Conservation (phyloP, 2,329 filamentous ascomycete species). For the Emmonsiellopsis sp. region DNA sequence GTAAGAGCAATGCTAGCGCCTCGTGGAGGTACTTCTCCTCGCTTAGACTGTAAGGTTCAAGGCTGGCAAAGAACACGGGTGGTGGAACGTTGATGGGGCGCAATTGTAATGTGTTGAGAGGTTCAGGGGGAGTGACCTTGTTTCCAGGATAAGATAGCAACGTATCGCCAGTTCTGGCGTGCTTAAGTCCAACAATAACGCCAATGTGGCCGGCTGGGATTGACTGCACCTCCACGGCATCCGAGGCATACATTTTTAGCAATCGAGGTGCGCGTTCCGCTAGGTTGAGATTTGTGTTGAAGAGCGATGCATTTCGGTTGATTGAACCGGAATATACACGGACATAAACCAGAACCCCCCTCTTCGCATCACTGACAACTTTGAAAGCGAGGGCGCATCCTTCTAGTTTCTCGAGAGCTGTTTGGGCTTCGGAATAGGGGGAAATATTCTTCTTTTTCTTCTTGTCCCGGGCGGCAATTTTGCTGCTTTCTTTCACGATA, state of each 20-base stretch:
- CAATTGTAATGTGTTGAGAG: constrained; percentile 67
- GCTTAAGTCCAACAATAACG: constrained; percentile 81
- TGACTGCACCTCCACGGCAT: constrained; percentile 72
- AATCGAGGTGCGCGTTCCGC: constrained; percentile 73
- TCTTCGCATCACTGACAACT: constrained; percentile 77
- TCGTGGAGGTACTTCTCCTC: constrained; percentile 74
- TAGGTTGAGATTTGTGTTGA: constrained; percentile 76
- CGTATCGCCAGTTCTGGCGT: constrained; percentile 89
- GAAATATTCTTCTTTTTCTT: constrained; percentile 34
- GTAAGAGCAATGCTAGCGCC: constrained; percentile 65
- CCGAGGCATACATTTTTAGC: constrained; percentile 80
- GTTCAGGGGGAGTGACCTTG: constrained; percentile 56
- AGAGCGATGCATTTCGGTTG: constrained; percentile 63
- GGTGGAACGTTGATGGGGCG: constrained; percentile 83
- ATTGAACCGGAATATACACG: constrained; percentile 82
- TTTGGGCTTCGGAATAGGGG: constrained; percentile 37
- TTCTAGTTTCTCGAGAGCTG: constrained; percentile 52
- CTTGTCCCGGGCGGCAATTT: constrained; percentile 26
- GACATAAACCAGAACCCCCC: constrained; percentile 84
- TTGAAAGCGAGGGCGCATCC: constrained; percentile 75
- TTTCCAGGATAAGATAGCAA: constrained; percentile 63
- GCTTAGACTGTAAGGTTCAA: constrained; percentile 69
- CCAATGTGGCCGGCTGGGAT: constrained; percentile 86
- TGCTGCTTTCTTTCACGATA: constrained; percentile 25
- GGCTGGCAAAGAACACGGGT: constrained; percentile 91